Evolutionary conservation across 495 filamentous ascomycete species (phyloP), one percentile per base, ranked within the genome.

Genomic region (Aspergillus kassunensis): DNA sequence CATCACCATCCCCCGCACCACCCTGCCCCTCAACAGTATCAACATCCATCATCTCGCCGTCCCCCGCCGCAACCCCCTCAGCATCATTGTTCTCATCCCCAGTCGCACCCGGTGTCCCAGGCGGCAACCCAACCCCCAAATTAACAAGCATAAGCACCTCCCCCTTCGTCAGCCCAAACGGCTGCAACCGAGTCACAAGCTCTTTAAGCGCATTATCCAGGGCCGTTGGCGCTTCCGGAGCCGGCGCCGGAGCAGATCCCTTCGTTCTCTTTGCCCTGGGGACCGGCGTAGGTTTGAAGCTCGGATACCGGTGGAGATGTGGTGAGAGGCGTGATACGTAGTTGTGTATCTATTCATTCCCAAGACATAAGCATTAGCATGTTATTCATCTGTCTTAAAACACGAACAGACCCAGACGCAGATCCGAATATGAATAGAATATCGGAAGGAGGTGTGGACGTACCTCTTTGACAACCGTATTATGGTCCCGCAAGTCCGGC

Each of bases 71-170:
- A n/a, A n/a, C 24, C 9, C 24, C 24, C 24, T 27, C 24, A 27
- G n/a, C n/a, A n/a, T n/a, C n/a, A 31, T 49, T 51, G 23, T 48
- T 52, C 10, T 49, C 34, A 1, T 24, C 54, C 29, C 42, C 52
- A 20, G 35, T 53, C 4, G 49, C 44, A n/a, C 24, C 58, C 2
- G 5, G 19, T 1, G 36, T 1, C 15, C 27, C 16, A 23, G 33
- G 2, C 10, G 44, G 40, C 4, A 73, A 2, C 3, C 73, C 73
- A n/a, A 77, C 52, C 0, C 73, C 73, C 35, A 84, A 59, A 56
- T 87, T 86, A 5, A 85, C 54, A 30, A 86, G 80, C 80, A 83
- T 85, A 6, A 87, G 60, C 10, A 84, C 65, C 63, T 87, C 84
- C 0, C 76, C 74, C 66, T 87, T 86, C 19, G 77, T 80, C 31